These are phyloP conservation scores for Immersiporthe knoxdaviesiana DNA, from an alignment of 2,329 filamentous ascomycete genomes.

Conservation along the genomic window DNA sequence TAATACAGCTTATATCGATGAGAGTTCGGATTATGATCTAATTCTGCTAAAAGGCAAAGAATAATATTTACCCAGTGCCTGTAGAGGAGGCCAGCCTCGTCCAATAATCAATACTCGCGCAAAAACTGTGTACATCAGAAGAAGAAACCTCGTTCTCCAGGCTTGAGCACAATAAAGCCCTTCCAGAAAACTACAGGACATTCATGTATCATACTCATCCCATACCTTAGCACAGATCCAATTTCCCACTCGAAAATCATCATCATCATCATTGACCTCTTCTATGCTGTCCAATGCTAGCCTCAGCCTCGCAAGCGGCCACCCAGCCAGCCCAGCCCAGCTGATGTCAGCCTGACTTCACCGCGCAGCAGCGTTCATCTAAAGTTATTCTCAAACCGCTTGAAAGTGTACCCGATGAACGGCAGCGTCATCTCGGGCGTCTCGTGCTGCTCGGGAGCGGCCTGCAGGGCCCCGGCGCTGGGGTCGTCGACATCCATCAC, in stretches of 20 bases:
- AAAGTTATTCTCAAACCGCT: conserved; percentile 33
- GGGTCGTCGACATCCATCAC: conserved; percentile 24
- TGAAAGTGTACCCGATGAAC: conserved; percentile 35
- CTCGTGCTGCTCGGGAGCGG: conserved; percentile 23
- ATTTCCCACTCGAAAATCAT: not conserved
- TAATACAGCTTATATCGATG: no score
- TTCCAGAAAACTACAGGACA: not conserved
- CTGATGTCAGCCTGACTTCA: not conserved
- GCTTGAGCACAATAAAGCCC: not conserved
- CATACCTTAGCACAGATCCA: not conserved
- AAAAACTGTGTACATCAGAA: no score
- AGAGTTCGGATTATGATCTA: no score
- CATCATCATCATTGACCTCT: not conserved
- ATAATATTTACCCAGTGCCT: not conserved
- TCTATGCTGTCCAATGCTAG: not conserved
- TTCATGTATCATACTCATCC: not conserved
- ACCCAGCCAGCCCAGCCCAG: not conserved
- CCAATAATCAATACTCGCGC: no score
- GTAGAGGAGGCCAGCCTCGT: not conserved
- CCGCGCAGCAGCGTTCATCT: conserved; percentile 2
- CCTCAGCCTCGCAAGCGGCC: not conserved
- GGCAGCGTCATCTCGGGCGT: conserved; percentile 33
- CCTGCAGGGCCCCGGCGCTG: conserved; percentile 9
- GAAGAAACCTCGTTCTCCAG: not conserved
- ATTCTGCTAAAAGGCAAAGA: not conserved